Evolutionary conservation across 192 early-diverging fungal species (phyloP).

Genomic region (Coemansia erecta): DNA sequence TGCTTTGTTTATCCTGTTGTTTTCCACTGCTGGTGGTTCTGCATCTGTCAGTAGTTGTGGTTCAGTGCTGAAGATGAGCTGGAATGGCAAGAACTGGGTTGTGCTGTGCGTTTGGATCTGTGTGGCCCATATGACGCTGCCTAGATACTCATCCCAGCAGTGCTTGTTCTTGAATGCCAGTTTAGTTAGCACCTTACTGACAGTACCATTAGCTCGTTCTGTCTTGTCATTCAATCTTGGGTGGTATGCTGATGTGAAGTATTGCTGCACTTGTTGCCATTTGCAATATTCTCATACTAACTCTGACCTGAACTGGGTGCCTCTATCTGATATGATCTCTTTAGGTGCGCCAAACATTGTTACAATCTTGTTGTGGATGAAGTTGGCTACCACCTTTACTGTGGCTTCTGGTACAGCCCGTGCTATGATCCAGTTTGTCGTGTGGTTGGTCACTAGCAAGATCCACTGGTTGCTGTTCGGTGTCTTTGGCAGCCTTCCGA

Average conservation of each 20-base stretch:
- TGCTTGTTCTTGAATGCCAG: neutral
- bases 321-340: conserved; percentile 14
- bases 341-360: conserved; percentile 1
- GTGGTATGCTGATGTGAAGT: conserved; percentile 16
- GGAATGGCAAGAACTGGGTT: no score
- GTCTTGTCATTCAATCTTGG: conserved; percentile 11
- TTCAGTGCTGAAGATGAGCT: no score
- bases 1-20: no score
- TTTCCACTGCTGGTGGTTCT: no score
- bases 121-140: no score
- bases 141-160: conserved; percentile 12
- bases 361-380: conserved; percentile 8
- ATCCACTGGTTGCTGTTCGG: conserved; percentile 12
- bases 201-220: conserved; percentile 10
- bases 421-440: conserved; percentile 14
- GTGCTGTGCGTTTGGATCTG: no score
- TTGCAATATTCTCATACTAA: neutral
- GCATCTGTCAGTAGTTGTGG: no score
- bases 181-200: conserved; percentile 4
- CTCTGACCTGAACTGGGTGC: neutral
- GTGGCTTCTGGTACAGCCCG: conserved; percentile 11
- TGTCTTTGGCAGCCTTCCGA: conserved; percentile 13
- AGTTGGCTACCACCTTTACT: conserved; percentile 10
- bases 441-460: conserved; percentile 11
- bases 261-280: neutral